phyloP scores from a whole-genome alignment of 345 rosid species.

The Ceriops tagal region DNA sequence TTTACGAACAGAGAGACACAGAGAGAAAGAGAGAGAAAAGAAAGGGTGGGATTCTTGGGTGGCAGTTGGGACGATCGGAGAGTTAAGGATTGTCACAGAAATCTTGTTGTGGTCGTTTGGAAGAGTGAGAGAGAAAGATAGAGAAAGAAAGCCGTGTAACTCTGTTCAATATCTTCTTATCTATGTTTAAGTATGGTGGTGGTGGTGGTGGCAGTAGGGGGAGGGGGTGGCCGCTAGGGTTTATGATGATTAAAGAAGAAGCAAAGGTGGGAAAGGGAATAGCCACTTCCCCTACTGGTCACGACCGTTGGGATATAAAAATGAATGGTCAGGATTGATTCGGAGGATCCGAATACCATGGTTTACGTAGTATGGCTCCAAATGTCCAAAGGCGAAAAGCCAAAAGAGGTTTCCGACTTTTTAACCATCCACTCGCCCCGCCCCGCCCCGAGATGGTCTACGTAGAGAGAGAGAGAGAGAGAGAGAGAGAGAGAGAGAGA shows the following conservation, averaged over 20 bases:
- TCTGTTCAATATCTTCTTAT: no score
- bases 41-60: not conserved
- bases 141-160: not conserved
- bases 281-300: not conserved
- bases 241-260: not conserved
- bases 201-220: slow-evolving; percentile 19
- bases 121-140: not conserved
- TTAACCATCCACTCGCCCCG: not conserved
- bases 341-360: not conserved
- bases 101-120: not conserved
- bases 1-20: slow-evolving; percentile 15
- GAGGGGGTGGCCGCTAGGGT: slow-evolving; percentile 8
- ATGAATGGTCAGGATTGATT: not conserved
- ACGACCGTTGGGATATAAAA: not conserved
- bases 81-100: slow-evolving; percentile 5
- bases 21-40: not conserved
- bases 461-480: no score
- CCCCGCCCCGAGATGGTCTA: no score
- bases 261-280: not conserved
- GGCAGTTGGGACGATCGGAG: no score
- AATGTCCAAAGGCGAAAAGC: not conserved
- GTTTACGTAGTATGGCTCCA: not conserved
- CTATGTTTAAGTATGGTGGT: not conserved
- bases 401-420: not conserved
- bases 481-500: no score